Percentiles rank a stretch among this genome's conserved stretches.
These are phyloP conservation scores for Miamiensis avidus DNA, from an alignment of 169 alveolate species.

Conservation along the genomic window DNA sequence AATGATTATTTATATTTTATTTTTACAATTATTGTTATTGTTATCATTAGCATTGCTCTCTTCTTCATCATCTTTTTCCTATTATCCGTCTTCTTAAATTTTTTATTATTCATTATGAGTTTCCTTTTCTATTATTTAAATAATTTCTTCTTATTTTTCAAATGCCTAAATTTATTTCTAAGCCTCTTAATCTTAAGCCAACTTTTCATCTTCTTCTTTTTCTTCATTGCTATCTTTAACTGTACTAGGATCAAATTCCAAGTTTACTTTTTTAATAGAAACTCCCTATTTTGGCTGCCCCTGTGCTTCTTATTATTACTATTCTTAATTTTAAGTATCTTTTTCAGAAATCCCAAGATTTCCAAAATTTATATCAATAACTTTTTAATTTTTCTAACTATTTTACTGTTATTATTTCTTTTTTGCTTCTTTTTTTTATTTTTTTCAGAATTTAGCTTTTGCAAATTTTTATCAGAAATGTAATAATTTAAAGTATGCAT, in stretches of 20 bases:
- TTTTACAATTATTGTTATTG: too few species aligned
- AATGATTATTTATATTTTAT: too few species aligned
- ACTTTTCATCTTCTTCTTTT: not conserved
- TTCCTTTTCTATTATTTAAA: not conserved
- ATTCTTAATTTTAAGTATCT: too few species aligned
- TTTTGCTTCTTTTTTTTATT: not conserved
- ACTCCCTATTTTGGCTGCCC: not conserved
- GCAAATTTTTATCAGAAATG: not conserved
- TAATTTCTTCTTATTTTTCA: not conserved
- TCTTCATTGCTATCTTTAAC: not conserved
- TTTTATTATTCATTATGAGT: too few species aligned
- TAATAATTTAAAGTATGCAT: constrained; percentile 25
- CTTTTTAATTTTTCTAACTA: not conserved
- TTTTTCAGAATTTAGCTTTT: not conserved
- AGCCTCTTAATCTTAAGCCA: not conserved
- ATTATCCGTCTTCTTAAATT: too few species aligned
- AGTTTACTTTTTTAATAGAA: not conserved
- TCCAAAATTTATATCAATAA: not conserved
- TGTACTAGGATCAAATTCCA: not conserved
- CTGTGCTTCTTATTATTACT: too few species aligned
- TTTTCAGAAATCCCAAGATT: not conserved
- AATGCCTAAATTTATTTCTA: not conserved
- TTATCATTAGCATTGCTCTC: not conserved
- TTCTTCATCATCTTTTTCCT: not conserved
- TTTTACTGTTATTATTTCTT: too few species aligned